Base-by-base conservation (phyloP, 495 filamentous ascomycete genomes). In the Penicillium silybi region DNA sequence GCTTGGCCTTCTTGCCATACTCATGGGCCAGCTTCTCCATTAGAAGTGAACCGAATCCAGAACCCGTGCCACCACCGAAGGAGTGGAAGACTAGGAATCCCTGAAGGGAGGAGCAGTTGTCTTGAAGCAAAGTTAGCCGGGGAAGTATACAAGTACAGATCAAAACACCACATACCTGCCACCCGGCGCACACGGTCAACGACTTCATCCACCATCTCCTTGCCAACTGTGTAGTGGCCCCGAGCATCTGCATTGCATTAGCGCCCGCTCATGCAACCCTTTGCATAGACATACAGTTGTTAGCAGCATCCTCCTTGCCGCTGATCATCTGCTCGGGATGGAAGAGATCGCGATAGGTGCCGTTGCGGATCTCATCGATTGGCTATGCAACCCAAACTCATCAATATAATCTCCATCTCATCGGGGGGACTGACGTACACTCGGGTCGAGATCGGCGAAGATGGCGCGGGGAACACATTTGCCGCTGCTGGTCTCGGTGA, bases 81-180 rank as follows among this genome's bases (percentile, higher is more conserved):
- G 90, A 93, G 78, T 95, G 90, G 83, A 95, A 95, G 71, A 95
- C 85, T 46, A 95, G 71, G 78, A 95, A 95, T 44, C 90, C 90
- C 73, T 95, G 90, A 16, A 95, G 88, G 42, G 85, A 90, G 48
- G 83, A 79, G 80, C 90, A 95, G 80, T 93, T 95, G 72, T 95
- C 90, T 92, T 53, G 34, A 22, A 34, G 29, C n/a, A 45, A 5
- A 16, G 45, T 71, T 48, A 70, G 61, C 48, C 23, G 45, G 8
- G 32, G 41, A 37, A 22, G 11, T n/a, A 26, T 39, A 11, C 5
- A 17, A 18, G 22, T 39, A 11, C 5, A 17, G 22, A 17, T 25
- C 9, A 48, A 41, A 49, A 18, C 16, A 39, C 41, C 23, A 47
- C 79, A 54, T 75, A 90, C 88, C 89, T 65, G 80, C 79, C 69